Base-by-base conservation (phyloP, 371 early-diverging fungal genomes). In the Funneliformis caledonium region DNA sequence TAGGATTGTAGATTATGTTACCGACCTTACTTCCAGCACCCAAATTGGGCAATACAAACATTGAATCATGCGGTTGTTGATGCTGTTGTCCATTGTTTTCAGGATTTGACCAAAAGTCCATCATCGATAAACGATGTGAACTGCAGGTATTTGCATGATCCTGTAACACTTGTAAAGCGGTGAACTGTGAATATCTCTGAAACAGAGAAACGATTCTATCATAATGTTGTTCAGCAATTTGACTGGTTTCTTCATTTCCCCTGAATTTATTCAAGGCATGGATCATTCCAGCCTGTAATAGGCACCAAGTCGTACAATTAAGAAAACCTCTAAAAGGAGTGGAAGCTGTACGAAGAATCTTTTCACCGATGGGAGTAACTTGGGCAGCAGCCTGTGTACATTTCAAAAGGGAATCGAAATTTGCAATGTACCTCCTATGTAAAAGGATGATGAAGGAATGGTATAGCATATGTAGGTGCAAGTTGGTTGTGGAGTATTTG, bases 241-340 rank as follows among this genome's bases (percentile, higher is more conserved):
- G 47, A 52, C 72, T 48, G 2, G 64, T 64, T 2, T 52, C 59
- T 22, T 22, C 52, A 14, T 67, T 56, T 26, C 79, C 52, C 16
- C 64, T 47, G 52, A 65, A 31, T 37, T 56, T 47, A 60, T 79
- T 79, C 12, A 50, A n/a, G 11, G 70, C 79, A 62, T 69, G 79
- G n/a, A 79, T 70, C 60, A 64, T 68, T 69, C 69, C 68, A 65
- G 79, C 70, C 45, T 79, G 56, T 31, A 69, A n/a, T 45, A 79
- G 45, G 69, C 79, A 79, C 79, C 79, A 79, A 22, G 45, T 79
- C 5, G 70, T 79, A 47, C 79, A 79, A 70, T 70, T 79, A 7
- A 70, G 37, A 31, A 79, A 69, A 0, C 70, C 70, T 59, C 59
- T 52, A 47, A 79, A 70, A 48, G 70, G 79, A 26, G 64, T 33